Percentiles rank a stretch among this genome's conserved stretches.
These are phyloP conservation scores for Primulina eburnea DNA, from an alignment of 257 asterid genomes.

Conservation along the genomic window DNA sequence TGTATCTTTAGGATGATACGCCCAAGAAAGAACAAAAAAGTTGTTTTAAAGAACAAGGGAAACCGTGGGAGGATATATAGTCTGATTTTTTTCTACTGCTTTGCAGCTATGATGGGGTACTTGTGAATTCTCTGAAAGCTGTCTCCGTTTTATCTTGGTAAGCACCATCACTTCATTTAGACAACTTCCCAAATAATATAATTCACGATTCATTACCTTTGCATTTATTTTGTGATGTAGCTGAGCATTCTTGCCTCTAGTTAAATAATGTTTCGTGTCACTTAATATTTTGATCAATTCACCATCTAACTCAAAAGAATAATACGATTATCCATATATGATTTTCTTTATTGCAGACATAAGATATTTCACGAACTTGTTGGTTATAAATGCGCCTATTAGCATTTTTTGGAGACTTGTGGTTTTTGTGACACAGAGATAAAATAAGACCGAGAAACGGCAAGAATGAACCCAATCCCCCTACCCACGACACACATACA, in stretches of 20 bases:
- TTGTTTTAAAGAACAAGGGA: neutral
- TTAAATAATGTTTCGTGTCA: neutral
- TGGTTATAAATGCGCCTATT: too few relatives aligned
- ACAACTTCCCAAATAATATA: neutral
- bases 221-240: neutral
- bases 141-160: slow-evolving; percentile 58
- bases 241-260: neutral
- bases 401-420: too few relatives aligned
- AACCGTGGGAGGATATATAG: neutral
- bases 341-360: neutral
- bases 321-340: too few relatives aligned
- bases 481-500: neutral
- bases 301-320: neutral
- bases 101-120: slow-evolving; percentile 82
- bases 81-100: slow-evolving; percentile 25
- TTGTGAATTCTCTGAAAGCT: slow-evolving; percentile 79
- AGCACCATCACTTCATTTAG: slow-evolving; percentile 23
- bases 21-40: neutral
- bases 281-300: too few relatives aligned
- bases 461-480: neutral
- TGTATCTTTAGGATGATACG: neutral
- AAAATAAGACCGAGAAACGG: neutral
- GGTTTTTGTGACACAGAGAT: neutral
- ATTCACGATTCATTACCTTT: slow-evolving; percentile 11
- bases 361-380: neutral